A percentile compares a stretch with the other conserved stretches of the same genome.
phyloP scores from a whole-genome alignment of 2,329 filamentous ascomycete genomes.

The Dactylellina haptotyla region DNA sequence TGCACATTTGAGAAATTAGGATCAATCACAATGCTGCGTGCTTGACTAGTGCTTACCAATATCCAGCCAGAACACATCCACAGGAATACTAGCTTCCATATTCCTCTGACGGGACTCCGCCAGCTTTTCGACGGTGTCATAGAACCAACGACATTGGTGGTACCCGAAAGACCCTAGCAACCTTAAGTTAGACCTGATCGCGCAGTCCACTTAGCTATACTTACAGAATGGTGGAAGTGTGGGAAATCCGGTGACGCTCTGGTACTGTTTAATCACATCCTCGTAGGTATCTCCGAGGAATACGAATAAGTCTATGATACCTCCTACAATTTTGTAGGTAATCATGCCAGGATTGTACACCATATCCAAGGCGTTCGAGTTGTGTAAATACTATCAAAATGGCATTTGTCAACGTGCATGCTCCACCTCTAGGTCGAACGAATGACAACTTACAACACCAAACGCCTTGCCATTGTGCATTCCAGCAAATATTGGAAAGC shows the following conservation, averaged over 20 bases:
- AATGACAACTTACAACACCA: conserved; percentile 33
- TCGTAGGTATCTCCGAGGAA: conserved; percentile 40
- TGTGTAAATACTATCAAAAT: conserved; percentile 43
- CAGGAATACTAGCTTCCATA: conserved; percentile 28
- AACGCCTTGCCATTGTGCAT: conserved; percentile 39
- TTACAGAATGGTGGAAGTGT: conserved; percentile 43
- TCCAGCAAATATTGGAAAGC: conserved; percentile 43
- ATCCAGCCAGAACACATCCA: conserved; percentile 51
- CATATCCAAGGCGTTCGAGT: conserved; percentile 51
- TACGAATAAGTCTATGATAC: conserved; percentile 48
- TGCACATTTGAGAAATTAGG: neutral
- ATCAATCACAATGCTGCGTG: no score
- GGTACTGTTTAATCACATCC: conserved; percentile 38
- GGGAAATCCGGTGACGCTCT: conserved; percentile 41
- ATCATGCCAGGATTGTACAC: conserved; percentile 25
- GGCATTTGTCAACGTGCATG: neutral
- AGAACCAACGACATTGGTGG: conserved; percentile 87
- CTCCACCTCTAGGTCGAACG: neutral
- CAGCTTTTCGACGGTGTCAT: conserved; percentile 24
- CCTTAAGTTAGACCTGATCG: neutral
- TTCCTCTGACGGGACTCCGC: conserved; percentile 27
- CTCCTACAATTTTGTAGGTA: conserved; percentile 49
- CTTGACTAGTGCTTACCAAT: conserved; percentile 45
- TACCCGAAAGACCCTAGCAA: conserved; percentile 69
- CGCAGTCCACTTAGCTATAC: neutral